A percentile compares a stretch with the other conserved stretches of the same genome.
These are phyloP conservation scores for Acephala macrosclerotiorum DNA, from an alignment of 2,329 filamentous ascomycete genomes.

Conservation along the genomic window DNA sequence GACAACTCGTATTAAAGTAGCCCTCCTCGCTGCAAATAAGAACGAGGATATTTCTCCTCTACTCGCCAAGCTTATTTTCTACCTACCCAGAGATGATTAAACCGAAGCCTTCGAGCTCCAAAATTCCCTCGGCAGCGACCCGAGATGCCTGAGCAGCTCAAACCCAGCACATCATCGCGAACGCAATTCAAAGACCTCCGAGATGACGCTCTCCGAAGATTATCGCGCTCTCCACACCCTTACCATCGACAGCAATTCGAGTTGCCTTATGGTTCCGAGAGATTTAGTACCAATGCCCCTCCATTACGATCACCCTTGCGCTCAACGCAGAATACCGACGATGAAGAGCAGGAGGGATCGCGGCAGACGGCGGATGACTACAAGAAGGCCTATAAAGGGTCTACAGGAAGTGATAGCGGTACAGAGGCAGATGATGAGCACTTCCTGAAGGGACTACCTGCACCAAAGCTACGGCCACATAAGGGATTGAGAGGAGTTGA, in stretches of 20 bases:
- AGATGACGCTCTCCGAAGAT: slow-evolving; percentile 35
- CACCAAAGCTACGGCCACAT: slow-evolving; percentile 73
- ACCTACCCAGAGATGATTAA: slow-evolving; percentile 34
- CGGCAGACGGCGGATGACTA: slow-evolving; percentile 33
- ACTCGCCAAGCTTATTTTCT: background rate
- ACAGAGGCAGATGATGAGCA: slow-evolving; percentile 97
- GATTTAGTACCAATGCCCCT: slow-evolving; percentile 38
- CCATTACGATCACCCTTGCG: slow-evolving; percentile 36
- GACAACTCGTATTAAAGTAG: slow-evolving; percentile 11
- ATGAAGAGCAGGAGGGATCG: slow-evolving; percentile 41
- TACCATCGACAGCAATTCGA: slow-evolving; percentile 68
- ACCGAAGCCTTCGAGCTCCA: slow-evolving; percentile 27
- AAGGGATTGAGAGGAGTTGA: slow-evolving; percentile 77
- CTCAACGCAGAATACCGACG: slow-evolving; percentile 41
- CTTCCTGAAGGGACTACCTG: slow-evolving; percentile 83
- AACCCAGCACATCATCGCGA: slow-evolving; percentile 28
- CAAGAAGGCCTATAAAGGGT: slow-evolving; percentile 37
- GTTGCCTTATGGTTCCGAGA: slow-evolving; percentile 58
- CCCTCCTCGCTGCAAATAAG: background rate
- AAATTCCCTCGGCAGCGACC: slow-evolving; percentile 25
- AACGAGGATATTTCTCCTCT: slow-evolving; percentile 6
- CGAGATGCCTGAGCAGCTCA: slow-evolving; percentile 40
- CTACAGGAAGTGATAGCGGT: slow-evolving; percentile 82
- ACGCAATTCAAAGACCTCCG: slow-evolving; percentile 34
- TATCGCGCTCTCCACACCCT: slow-evolving; percentile 68